Percentiles rank a stretch among this genome's conserved stretches.
phyloP scores from a whole-genome alignment of 2,329 filamentous ascomycete species.

The Microthyrium microscopicum region DNA sequence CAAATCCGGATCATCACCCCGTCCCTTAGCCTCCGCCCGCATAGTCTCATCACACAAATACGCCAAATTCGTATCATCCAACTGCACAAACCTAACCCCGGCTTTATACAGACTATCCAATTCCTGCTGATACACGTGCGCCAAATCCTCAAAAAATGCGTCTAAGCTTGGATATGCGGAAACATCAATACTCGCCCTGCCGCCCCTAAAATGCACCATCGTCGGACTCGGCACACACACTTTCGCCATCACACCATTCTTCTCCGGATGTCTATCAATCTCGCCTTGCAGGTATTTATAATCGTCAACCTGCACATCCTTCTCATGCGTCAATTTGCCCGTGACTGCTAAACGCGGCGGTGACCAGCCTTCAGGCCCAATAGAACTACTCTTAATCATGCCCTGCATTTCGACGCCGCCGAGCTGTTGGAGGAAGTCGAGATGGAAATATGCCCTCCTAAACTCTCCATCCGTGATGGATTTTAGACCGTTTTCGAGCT shows the following conservation, averaged over 20 bases:
- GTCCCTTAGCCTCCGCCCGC: slow-evolving; percentile 33
- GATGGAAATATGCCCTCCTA: slow-evolving; percentile 37
- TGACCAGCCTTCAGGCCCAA: slow-evolving; percentile 32
- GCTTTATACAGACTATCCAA: slow-evolving; percentile 28
- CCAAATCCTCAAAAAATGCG: slow-evolving; percentile 34
- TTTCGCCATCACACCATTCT: slow-evolving; percentile 27
- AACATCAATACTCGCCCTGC: slow-evolving; percentile 34
- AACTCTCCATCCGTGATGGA: slow-evolving; percentile 57
- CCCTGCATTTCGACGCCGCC: slow-evolving; percentile 36
- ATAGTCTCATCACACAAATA: slow-evolving; percentile 21
- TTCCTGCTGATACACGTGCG: slow-evolving; percentile 29
- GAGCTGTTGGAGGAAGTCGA: slow-evolving; percentile 40
- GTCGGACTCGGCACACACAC: slow-evolving; percentile 42
- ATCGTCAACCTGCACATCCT: slow-evolving; percentile 39
- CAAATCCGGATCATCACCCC: slow-evolving; percentile 51
- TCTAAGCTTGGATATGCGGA: slow-evolving; percentile 38
- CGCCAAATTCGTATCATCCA: slow-evolving; percentile 31
- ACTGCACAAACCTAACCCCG: slow-evolving; percentile 30
- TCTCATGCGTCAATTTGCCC: slow-evolving; percentile 35
- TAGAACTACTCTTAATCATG: slow-evolving; percentile 24
- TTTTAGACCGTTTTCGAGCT: slow-evolving; percentile 45
- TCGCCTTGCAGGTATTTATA: slow-evolving; percentile 35
- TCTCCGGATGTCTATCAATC: slow-evolving; percentile 17
- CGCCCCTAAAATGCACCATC: slow-evolving; percentile 44
- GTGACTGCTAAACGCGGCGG: slow-evolving; percentile 38